Evolutionary conservation across 148 eudicot genomes (phyloP), one percentile per base, ranked within the genome.

Genomic region (Arbutus unedo): DNA sequence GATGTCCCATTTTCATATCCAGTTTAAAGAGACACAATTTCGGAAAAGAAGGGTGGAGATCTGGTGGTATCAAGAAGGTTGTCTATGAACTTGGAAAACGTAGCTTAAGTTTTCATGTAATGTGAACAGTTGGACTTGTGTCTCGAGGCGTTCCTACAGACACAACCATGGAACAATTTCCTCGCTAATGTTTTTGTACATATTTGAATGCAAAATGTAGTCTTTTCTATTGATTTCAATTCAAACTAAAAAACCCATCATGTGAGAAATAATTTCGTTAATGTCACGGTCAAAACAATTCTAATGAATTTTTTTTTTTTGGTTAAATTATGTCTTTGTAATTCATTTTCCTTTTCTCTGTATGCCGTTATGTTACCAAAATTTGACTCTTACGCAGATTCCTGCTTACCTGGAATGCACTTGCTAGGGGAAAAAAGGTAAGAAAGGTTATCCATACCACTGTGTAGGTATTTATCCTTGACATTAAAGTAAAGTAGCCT

Each of bases 401-500:
- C 88, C 79, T 85, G 76, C 81, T 87, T 80, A 80, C 79, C 82
- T 84, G 78, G 80, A 74, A 85, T 45, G 82, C 81, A 81, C 78
- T 83, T 73, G 45, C 48, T 49, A 14, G 66, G 82, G 43, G 14
- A 82, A 80, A 56, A 82, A 41, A 76, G 55, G 64, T 66, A 64
- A 76, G 45, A 79, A 79, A 80, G 9, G n/a, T 49, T 49, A n/a
- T 51, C 78, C 57, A 13, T 57, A 3, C 51, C 47, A 81, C 48
- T 1, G 59, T 5, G 9, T 14, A 14, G 31, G 14, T 74, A 2
- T n/a, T 47, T 84, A 57, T 72, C 79, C 86, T 83, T 80, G 85
- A 48, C 80, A 81, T 74, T 82, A 80, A 87, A 88, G 88, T 57
- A 87, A 87, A 51, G 86, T 87, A 87, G 87, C 56, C 84, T 81